A percentile compares a stretch with the other conserved stretches of the same genome.
These are phyloP conservation scores for Euphorbia peplus DNA, from an alignment of 345 rosid species.

Conservation along the genomic window DNA sequence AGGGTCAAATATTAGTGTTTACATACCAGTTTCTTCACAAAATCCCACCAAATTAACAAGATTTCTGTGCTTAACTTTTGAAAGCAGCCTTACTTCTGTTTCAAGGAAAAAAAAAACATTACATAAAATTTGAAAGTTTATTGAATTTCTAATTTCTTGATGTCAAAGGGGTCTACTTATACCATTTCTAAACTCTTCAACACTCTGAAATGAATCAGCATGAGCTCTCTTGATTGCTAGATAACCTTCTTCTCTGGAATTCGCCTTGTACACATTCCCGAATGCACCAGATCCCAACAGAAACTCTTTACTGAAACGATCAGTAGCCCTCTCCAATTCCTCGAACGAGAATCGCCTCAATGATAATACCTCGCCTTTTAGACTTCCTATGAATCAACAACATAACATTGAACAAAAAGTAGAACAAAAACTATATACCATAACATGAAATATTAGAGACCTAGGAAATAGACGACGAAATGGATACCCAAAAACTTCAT, in stretches of 20 bases:
- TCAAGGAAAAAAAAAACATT: slow-evolving; percentile 22
- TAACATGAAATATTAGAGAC: too few species aligned
- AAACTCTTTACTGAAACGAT: slow-evolving; percentile 45
- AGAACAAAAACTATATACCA: background rate
- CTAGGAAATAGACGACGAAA: too few species aligned
- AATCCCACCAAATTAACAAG: slow-evolving; percentile 57
- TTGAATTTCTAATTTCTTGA: background rate
- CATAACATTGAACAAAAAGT: background rate
- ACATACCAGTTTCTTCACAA: slow-evolving; percentile 55
- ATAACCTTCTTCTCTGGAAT: slow-evolving; percentile 33
- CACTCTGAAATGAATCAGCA: slow-evolving; percentile 43
- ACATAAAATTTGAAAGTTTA: background rate
- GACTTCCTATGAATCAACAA: slow-evolving; percentile 19
- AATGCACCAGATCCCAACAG: slow-evolving; percentile 56
- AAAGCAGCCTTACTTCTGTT: slow-evolving; percentile 57
- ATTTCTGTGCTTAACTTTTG: slow-evolving; percentile 50
- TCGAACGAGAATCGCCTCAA: slow-evolving; percentile 41
- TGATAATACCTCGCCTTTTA: slow-evolving; percentile 30
- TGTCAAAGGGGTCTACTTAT: background rate
- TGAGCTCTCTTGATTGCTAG: slow-evolving; percentile 61
- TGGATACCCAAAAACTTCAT: too few species aligned
- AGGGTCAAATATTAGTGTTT: too few species aligned
- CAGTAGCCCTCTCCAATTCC: slow-evolving; percentile 46
- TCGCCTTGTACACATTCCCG: slow-evolving; percentile 52
- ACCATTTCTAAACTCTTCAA: slow-evolving; percentile 64